These are phyloP conservation scores for Xylaria sp. DNA, from an alignment of 2,329 filamentous ascomycete species.

Conservation along the genomic window DNA sequence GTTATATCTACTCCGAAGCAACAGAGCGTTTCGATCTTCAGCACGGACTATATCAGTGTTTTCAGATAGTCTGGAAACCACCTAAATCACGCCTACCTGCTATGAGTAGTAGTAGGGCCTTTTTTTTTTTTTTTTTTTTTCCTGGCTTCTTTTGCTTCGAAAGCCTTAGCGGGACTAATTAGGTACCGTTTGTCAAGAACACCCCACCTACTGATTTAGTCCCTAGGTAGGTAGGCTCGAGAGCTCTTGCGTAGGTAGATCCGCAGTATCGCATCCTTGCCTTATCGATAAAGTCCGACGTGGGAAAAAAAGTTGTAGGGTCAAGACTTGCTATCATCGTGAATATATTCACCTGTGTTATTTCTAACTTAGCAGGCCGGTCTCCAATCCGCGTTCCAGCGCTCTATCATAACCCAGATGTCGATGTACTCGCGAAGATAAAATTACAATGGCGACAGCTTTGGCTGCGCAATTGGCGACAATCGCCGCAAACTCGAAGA, in stretches of 20 bases:
- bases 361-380: conserved; percentile 6
- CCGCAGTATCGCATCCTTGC: neutral
- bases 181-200: neutral
- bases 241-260: no score
- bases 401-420: conserved; percentile 28
- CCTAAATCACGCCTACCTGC: no score
- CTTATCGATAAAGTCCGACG: conserved; percentile 35
- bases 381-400: conserved; percentile 10
- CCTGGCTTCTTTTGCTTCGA: no score
- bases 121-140: no score
- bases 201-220: neutral
- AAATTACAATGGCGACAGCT: conserved; percentile 76
- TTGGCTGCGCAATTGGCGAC: conserved; percentile 94
- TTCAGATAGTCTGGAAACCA: no score
- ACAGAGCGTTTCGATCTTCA: no score
- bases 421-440: conserved; percentile 14
- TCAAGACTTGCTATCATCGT: conserved; percentile 17
- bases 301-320: conserved; percentile 39
- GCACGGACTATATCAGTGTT: no score
- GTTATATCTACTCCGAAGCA: no score
- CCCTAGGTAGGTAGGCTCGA: no score
- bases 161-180: neutral
- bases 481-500: conserved; percentile 89
- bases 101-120: no score
- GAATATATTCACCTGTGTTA: neutral